A percentile compares a stretch with the other conserved stretches of the same genome.
These are phyloP conservation scores for Apiospora arundinis DNA, from an alignment of 2,329 filamentous ascomycete species.

Conservation along the genomic window DNA sequence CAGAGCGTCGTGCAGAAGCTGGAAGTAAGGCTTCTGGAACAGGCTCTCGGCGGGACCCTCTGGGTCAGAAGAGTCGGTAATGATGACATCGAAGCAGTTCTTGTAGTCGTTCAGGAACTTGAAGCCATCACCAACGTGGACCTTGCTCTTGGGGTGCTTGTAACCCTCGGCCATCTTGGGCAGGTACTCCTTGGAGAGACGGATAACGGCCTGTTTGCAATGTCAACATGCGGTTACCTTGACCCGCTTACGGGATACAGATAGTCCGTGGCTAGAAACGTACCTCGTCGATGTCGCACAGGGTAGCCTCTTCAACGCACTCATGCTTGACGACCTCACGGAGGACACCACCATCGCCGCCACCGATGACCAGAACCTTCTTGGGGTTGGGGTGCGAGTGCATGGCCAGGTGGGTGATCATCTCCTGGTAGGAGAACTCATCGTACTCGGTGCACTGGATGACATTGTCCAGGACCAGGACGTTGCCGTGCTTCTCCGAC, in stretches of 20 bases:
- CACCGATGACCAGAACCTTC: slow-evolving; percentile 97
- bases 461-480: slow-evolving; percentile 97
- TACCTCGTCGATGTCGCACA: slow-evolving; percentile 98
- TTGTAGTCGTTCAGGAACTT: slow-evolving; percentile 97
- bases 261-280: slow-evolving; percentile 44
- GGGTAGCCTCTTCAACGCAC: slow-evolving; percentile 90
- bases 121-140: slow-evolving; percentile 96
- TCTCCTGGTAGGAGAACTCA: slow-evolving; percentile 99
- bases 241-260: background rate
- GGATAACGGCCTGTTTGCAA: slow-evolving; percentile 80
- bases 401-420: slow-evolving; percentile 99
- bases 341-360: slow-evolving; percentile 95
- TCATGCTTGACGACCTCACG: slow-evolving; percentile 99
- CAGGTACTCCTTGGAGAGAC: slow-evolving; percentile 97
- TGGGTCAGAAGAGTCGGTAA: slow-evolving; percentile 97
- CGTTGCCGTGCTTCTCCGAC: slow-evolving; percentile 94
- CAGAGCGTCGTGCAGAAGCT: slow-evolving; percentile 88
- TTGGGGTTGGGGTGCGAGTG: slow-evolving; percentile 98
- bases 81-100: slow-evolving; percentile 98
- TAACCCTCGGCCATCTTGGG: slow-evolving; percentile 93
- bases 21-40: slow-evolving; percentile 99
- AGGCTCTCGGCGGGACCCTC: slow-evolving; percentile 95
- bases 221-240: background rate
- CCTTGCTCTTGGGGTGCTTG: slow-evolving; percentile 90
- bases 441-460: slow-evolving; percentile 99